Conservation (phyloP, 371 early-diverging fungal genomes). For the Mortierella sp. region DNA sequence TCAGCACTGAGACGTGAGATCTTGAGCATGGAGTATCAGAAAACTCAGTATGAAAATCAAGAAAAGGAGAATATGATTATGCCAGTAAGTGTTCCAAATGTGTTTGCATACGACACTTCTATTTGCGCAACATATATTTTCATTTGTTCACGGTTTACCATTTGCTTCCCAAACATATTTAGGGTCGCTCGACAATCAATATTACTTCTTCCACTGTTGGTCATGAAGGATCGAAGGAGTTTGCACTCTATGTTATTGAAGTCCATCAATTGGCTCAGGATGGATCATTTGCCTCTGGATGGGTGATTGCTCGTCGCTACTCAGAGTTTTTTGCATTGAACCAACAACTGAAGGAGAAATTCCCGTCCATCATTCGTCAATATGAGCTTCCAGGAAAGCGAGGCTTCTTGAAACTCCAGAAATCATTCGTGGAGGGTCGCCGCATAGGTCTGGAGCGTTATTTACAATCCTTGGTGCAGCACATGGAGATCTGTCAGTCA, state of each 20-base stretch:
- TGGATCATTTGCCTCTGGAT: constrained; percentile 72
- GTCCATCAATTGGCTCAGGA: constrained; percentile 74
- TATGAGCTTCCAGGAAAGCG: constrained; percentile 84
- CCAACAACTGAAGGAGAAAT: constrained; percentile 69
- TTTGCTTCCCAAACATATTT: not conserved
- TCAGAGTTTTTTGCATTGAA: constrained; percentile 87
- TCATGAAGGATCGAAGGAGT: constrained; percentile 70
- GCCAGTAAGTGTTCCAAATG: constrained; percentile 61
- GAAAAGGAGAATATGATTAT: constrained; percentile 76
- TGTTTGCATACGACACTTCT: too few species aligned
- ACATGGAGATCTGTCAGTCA: constrained; percentile 66
- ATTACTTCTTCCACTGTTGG: constrained; percentile 72
- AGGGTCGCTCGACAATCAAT: constrained; percentile 72
- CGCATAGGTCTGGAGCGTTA: constrained; percentile 78
- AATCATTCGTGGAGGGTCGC: constrained; percentile 77
- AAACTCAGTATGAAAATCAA: constrained; percentile 72
- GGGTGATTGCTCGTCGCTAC: constrained; percentile 85
- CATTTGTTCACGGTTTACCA: not conserved
- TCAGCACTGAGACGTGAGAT: constrained; percentile 70
- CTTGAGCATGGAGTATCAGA: constrained; percentile 74
- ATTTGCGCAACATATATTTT: not conserved
- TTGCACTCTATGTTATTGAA: constrained; percentile 83
- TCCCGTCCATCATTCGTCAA: constrained; percentile 65
- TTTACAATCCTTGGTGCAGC: constrained; percentile 70
- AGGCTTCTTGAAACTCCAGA: constrained; percentile 71